Evolutionary conservation across 2,329 filamentous ascomycete genomes (phyloP), one percentile per base, ranked within the genome.

Genomic region (Aureobasidium melanogenum): DNA sequence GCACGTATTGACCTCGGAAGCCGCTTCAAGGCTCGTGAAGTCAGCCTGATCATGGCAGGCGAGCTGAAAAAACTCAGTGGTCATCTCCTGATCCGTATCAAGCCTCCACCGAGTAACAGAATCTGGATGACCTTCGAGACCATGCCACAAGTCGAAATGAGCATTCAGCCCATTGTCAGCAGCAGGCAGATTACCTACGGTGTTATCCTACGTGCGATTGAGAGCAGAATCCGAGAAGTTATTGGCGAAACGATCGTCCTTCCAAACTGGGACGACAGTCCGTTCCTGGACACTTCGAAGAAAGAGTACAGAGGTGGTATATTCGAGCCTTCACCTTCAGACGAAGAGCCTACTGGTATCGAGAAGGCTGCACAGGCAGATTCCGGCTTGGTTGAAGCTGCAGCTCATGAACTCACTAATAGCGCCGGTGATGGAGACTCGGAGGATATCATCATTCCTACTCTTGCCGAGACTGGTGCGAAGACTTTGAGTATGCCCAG

Each of bases 211-310:
- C 85, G 91, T 54, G 90, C 95, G 64, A 97, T 99, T 63, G 94
- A 99, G 74, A 96, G 89, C 69, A 84, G 91, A 54, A 97, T 99
- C 71, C 89, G 95, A 69, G 92, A 97, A 73, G 91, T 97, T 9
- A 82, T 99, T 63, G 89, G 88, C 10, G 94, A 99, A 75, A 96
- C 91, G 1, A 74, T 97, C 22, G 94, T 99, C 2, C 79, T 88
- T 61, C 94, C 94, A 0, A 96, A 96, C 70, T 99, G 94, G 93
- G 94, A 99, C 66, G 94, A 99, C 71, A 82, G 91, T 26, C 91
- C 94, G 0, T 97, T 99, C 73, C 88, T 91, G 70, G 85, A 88
- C 67, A 97, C 91, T 0, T 81, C 86, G 61, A 79, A 84, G 61
- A 91, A 96, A 71, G 76, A 79, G 22, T 91, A 90, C 80, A 83